These are phyloP conservation scores for Truncatella angustata DNA, from an alignment of 2,329 filamentous ascomycete genomes.

Conservation along the genomic window DNA sequence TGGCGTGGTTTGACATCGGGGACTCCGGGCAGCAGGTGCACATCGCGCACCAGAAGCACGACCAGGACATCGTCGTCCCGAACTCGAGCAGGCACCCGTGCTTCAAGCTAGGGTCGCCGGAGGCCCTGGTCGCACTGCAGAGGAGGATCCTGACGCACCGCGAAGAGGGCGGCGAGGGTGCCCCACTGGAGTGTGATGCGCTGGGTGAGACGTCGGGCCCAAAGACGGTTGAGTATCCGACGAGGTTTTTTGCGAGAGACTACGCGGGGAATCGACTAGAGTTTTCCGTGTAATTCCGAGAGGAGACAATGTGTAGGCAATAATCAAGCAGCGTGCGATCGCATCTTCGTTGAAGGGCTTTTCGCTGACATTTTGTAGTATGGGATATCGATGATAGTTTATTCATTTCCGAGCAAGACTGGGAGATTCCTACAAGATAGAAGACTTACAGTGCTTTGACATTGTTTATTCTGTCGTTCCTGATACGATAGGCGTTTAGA, in stretches of 20 bases:
- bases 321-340: background rate
- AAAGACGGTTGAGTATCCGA: slow-evolving; percentile 58
- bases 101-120: slow-evolving; percentile 48
- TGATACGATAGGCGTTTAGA: too few relatives aligned
- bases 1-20: slow-evolving; percentile 62
- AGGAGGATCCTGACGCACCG: slow-evolving; percentile 50
- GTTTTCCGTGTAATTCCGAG: slow-evolving; percentile 44
- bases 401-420: too few relatives aligned
- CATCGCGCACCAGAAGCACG: slow-evolving; percentile 42
- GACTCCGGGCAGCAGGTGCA: slow-evolving; percentile 55
- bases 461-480: too few relatives aligned
- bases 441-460: too few relatives aligned
- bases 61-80: slow-evolving; percentile 24
- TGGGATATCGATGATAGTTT: too few relatives aligned
- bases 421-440: too few relatives aligned
- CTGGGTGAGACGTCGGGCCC: slow-evolving; percentile 45
- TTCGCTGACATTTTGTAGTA: too few relatives aligned
- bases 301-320: background rate
- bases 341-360: background rate
- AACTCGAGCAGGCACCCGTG: slow-evolving; percentile 55
- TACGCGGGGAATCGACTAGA: slow-evolving; percentile 54
- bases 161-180: slow-evolving; percentile 42
- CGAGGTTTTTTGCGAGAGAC: slow-evolving; percentile 60
- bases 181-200: slow-evolving; percentile 52
- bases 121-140: slow-evolving; percentile 47